A percentile compares a stretch with the other conserved stretches of the same genome.
Evolutionary conservation across 164 flowering plant genomes (phyloP).

Genomic region (Dillenia turbinata): DNA sequence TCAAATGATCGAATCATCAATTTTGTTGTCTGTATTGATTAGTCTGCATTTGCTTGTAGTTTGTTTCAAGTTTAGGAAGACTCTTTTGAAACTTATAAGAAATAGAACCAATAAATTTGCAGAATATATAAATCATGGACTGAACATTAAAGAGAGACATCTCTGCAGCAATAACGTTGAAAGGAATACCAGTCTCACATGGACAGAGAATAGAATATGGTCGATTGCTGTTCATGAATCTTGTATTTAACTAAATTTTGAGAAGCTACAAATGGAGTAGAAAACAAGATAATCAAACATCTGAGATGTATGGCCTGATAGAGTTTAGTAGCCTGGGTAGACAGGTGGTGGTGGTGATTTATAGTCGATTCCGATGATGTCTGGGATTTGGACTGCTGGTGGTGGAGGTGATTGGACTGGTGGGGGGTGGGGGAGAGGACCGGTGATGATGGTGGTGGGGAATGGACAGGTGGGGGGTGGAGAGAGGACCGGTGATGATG

Average conservation of each 20-base stretch:
- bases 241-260: too few relatives aligned
- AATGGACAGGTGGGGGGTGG: conserved; percentile 1
- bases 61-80: too few relatives aligned
- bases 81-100: too few relatives aligned
- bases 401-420: conserved; percentile 9
- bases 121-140: too few relatives aligned
- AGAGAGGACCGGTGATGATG: conserved; percentile 4
- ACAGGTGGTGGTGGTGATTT: conserved; percentile 63
- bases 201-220: not conserved
- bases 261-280: conserved; percentile 5
- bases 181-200: not conserved
- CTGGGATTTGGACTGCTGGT: conserved; percentile 27
- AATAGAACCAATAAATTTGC: too few relatives aligned
- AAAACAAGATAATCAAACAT: not conserved
- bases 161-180: not conserved
- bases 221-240: not conserved
- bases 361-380: conserved; percentile 28
- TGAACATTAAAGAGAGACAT: too few relatives aligned
- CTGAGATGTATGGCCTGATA: not conserved
- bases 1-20: too few relatives aligned
- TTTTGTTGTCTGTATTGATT: too few relatives aligned
- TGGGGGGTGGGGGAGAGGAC: conserved; percentile 9
- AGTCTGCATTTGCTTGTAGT: too few relatives aligned
- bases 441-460: conserved; percentile 9
- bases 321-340: conserved; percentile 43